Conservation (phyloP, 129 eudicot genomes). For the Lonicera japonica region DNA sequence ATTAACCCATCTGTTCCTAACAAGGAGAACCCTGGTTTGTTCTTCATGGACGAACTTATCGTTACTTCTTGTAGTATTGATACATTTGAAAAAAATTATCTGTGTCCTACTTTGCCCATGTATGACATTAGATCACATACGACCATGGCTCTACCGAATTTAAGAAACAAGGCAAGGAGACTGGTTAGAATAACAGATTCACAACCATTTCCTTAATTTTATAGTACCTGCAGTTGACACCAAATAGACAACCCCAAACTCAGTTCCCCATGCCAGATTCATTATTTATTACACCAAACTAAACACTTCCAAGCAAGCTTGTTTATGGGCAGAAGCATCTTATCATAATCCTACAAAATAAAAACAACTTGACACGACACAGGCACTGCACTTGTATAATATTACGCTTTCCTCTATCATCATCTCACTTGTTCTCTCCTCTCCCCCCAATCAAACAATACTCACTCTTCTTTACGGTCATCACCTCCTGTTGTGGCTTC, state of each 20-base stretch:
- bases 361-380: background rate
- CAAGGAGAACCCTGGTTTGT: no score
- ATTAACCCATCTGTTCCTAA: no score
- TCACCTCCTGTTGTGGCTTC: slow-evolving; percentile 30
- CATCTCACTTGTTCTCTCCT: background rate
- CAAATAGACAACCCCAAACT: background rate
- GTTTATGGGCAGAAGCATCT: background rate
- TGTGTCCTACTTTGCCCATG: no score
- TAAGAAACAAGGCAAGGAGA: no score
- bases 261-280: background rate
- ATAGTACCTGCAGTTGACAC: background rate
- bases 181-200: no score
- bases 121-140: no score
- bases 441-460: background rate
- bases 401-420: background rate
- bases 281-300: slow-evolving; percentile 8
- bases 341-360: background rate
- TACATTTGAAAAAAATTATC: no score
- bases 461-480: slow-evolving; percentile 40
- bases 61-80: no score
- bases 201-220: no score
- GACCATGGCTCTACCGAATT: no score
- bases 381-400: background rate
- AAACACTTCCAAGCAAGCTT: background rate
- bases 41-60: no score